Evolutionary conservation across 176 grass and related monocot species (phyloP), one percentile per base, ranked within the genome.

Genomic region (Cenchrus fungigraminus): DNA sequence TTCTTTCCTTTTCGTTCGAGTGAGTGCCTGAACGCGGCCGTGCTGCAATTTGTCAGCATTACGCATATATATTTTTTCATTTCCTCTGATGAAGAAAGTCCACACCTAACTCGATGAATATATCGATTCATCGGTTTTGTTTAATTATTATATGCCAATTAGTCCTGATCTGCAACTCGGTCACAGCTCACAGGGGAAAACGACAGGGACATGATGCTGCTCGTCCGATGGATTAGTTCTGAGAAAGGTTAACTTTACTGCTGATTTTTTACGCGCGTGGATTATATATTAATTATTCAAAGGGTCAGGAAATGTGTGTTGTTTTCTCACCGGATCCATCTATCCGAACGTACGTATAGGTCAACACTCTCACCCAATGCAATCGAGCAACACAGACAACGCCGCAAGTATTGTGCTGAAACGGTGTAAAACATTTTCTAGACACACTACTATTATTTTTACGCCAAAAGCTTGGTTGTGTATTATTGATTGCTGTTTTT

Each of bases 1-100:
- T 4, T 40, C 37, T 40, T 40, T 40, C 37, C 2, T 40, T 40
- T 40, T 40, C 37, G 37, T n/a, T 22, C 17, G 6, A 19, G 20
- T 5, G 0, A 20, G 40, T 69, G 66, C 66, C 44, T 44, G 20
- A 20, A 69, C 66, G 40, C 40, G 66, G 66, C 66, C 66, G 66
- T 20, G 37, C 66, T 1, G 17, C 15, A 40, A 45, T 19, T 69
- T 42, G 40, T 45, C 40, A 68, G 65, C 65, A 68, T 66, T 66
- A 15, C 28, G 17, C 12, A 14, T 8, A 73, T 46, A 73, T 73
- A 73, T 73, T 11, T 73, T 51, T 73, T 46, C 8, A 46, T 70
- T 70, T 73, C n/a, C n/a, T 73, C 46, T 12, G 17, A 2, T 11
- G 70, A 50, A 51, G n/a, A 73, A 73, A 73, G 70, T 73, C 45